phyloP scores from a whole-genome alignment of 352 stramenopile species.

The Phytophthora citrophthora region DNA sequence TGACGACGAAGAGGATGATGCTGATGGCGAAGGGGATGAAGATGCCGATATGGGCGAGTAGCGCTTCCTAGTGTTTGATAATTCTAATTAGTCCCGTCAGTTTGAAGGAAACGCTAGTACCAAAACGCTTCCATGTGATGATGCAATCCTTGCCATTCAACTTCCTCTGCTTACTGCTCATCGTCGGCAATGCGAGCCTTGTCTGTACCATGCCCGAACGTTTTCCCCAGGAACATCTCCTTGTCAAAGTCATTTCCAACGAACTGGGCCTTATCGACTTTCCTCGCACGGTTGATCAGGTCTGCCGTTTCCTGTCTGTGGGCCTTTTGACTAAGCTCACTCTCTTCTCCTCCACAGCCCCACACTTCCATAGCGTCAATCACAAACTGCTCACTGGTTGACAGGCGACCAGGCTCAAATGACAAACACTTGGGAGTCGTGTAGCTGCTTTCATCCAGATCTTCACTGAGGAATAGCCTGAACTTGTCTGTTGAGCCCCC shows the following conservation, averaged over 20 bases:
- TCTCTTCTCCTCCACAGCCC: constrained; percentile 76
- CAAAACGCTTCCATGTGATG: constrained; percentile 31
- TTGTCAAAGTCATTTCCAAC: constrained; percentile 86
- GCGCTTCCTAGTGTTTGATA: constrained; percentile 32
- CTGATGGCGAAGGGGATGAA: constrained; percentile 31
- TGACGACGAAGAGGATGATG: constrained; percentile 38
- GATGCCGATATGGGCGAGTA: constrained; percentile 55
- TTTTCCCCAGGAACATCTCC: constrained; percentile 82
- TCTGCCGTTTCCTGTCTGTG: constrained; percentile 83
- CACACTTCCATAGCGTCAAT: constrained; percentile 81
- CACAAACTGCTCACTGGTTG: constrained; percentile 60
- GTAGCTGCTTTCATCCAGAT: constrained; percentile 87
- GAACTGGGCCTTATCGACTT: constrained; percentile 90
- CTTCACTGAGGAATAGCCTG: constrained; percentile 82
- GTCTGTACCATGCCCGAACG: constrained; percentile 76
- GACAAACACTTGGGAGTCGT: constrained; percentile 73
- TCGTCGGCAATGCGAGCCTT: constrained; percentile 72
- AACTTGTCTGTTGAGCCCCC: constrained; percentile 79
- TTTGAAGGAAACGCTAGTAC: constrained; percentile 22
- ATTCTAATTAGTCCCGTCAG: constrained; percentile 33
- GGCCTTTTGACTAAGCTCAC: constrained; percentile 52
- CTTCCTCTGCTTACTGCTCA: constrained; percentile 41
- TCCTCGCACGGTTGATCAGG: constrained; percentile 81
- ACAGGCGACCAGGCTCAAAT: constrained; percentile 74
- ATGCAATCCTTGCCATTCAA: constrained; percentile 3